phyloP scores from a whole-genome alignment of 257 asterid genomes.

The Fraxinus pennsylvanica region DNA sequence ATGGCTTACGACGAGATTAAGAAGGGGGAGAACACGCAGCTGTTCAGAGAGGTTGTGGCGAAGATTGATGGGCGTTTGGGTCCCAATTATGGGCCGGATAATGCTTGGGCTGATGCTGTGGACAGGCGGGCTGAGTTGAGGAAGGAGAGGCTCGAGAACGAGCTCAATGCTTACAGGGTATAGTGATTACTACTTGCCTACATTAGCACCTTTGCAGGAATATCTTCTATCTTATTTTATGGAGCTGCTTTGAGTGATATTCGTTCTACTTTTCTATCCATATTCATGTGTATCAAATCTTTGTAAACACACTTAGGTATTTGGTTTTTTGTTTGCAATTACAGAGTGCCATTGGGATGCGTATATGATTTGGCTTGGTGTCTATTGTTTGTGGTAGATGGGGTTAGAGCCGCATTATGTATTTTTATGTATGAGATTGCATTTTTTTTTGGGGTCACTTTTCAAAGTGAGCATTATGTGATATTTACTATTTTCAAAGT shows the following conservation, averaged over 20 bases:
- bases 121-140: slow-evolving; percentile 76
- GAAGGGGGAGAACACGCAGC: slow-evolving; percentile 87
- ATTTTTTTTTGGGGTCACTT: not conserved
- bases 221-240: not conserved
- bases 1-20: slow-evolving; percentile 95
- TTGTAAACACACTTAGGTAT: not conserved
- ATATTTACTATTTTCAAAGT: not conserved
- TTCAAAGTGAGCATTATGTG: not conserved
- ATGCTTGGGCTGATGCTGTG: slow-evolving; percentile 72
- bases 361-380: not conserved
- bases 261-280: not conserved
- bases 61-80: slow-evolving; percentile 82
- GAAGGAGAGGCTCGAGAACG: slow-evolving; percentile 90
- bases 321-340: not conserved
- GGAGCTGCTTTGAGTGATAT: not conserved
- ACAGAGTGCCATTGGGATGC: not conserved
- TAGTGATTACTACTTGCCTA: not conserved
- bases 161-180: slow-evolving; percentile 90
- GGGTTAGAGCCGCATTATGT: not conserved
- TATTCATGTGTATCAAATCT: not conserved
- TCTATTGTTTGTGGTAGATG: not conserved
- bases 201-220: not conserved
- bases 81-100: slow-evolving; percentile 57
- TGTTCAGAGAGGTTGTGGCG: slow-evolving; percentile 72
- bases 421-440: not conserved